Base-by-base conservation (phyloP, 768 basidiomycete genomes). In the Multifurca ochricompacta region DNA sequence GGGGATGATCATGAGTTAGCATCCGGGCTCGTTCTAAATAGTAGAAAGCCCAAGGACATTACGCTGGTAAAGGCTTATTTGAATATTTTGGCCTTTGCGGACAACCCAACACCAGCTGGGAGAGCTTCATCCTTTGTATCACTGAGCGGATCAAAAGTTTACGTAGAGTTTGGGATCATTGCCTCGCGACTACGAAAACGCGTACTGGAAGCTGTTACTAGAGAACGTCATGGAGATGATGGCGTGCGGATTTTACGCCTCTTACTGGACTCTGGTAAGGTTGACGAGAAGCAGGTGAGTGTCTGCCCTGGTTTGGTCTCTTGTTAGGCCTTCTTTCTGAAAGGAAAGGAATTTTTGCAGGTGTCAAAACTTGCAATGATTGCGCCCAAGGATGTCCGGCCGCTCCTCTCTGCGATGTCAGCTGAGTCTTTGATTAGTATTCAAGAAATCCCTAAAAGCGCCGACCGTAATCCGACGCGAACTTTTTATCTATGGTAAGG, bases 321-420 rank as follows among this genome's bases (percentile, higher is more conserved):
- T 21, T 40, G 32, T 43, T 25, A 40, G 40, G 36, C 47, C 51
- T 48, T n/a, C n/a, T n/a, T n/a, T n/a, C n/a, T 47, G n/a, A 61
- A 39, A 31, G 46, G 37, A 16, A 31, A 28, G n/a, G n/a, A n/a
- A n/a, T n/a, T n/a, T 35, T 16, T 28, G 13, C 61, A 98, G 94
- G 83, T 99, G 44, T 87, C 91, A 28, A 95, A 95, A 68, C 75
- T 86, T 46, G 89, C 91, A 16, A 91, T 99, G 89, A 87, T 98
- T 76, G 79, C 90, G 2, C 76, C 86, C 31, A 91, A 90, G 66
- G 88, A 92, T 59, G 85, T 89, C 49, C 83, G 94, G 48, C 83
- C 85, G 10, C 71, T 91, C 41, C 74, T 97, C 50, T 79, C 88
- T 18, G 80, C 81, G 3, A 78, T 99, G 46, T 83, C 91, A 11